Evolutionary conservation across 495 filamentous ascomycete species (phyloP).

Genomic region (Aspergillus sclerotiicarbonarius): DNA sequence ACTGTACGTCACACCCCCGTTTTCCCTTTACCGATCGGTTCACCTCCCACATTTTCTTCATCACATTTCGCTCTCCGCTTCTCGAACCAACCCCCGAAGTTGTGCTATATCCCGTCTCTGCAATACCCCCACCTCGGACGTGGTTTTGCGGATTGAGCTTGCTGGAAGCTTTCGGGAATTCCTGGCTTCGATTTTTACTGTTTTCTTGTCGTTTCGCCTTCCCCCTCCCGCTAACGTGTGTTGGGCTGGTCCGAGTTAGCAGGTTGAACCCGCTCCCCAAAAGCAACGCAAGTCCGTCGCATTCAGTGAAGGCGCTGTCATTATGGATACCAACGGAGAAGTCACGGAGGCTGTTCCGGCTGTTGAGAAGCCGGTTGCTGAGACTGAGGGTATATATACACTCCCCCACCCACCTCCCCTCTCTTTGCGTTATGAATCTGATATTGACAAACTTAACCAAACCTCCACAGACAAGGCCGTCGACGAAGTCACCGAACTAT

Average conservation of each 20-base stretch:
- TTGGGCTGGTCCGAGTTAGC: slow-evolving; percentile 11
- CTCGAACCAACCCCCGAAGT: not conserved
- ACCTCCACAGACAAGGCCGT: slow-evolving; percentile 56
- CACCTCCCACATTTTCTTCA: slow-evolving; percentile 46
- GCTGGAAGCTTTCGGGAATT: not conserved
- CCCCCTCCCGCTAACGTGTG: slow-evolving; percentile 21
- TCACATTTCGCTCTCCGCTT: not conserved
- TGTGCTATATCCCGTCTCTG: not conserved
- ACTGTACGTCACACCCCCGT: slow-evolving; percentile 53
- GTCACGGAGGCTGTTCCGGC: slow-evolving; percentile 66
- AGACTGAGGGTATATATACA: slow-evolving; percentile 56
- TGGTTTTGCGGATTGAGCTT: too few species aligned
- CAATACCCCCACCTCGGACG: not conserved
- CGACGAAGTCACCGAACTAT: slow-evolving; percentile 69
- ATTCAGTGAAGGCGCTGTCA: slow-evolving; percentile 78
- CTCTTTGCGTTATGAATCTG: slow-evolving; percentile 9
- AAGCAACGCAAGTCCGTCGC: slow-evolving; percentile 84
- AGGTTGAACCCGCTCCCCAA: slow-evolving; percentile 28
- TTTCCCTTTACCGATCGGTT: slow-evolving; percentile 39
- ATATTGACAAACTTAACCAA: not conserved
- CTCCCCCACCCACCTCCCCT: not conserved
- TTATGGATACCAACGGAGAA: slow-evolving; percentile 81
- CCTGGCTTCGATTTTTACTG: not conserved
- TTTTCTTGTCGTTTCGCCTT: slow-evolving; percentile 11
- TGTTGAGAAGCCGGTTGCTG: slow-evolving; percentile 61